Percentiles rank a stretch among this genome's conserved stretches.
phyloP scores from a whole-genome alignment of 148 eudicot genomes.

The Nepenthes mirabilis region DNA sequence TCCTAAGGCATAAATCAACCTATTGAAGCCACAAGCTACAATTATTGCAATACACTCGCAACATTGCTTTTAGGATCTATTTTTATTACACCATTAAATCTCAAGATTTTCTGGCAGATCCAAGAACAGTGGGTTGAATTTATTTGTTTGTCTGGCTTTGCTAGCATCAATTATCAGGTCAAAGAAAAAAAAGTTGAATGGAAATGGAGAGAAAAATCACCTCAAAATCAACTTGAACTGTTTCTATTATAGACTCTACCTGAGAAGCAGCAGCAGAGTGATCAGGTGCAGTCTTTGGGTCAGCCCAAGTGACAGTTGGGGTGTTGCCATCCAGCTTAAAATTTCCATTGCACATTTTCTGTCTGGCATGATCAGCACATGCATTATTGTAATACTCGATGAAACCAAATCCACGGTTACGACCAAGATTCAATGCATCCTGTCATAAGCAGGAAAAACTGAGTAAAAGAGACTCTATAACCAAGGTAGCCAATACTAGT shows the following conservation, averaged over 20 bases:
- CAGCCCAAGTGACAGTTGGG: constrained; percentile 97
- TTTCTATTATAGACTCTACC: constrained; percentile 28
- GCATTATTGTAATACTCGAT: constrained; percentile 96
- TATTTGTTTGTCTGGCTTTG: too few species aligned
- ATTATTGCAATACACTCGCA: too few species aligned
- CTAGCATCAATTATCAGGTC: too few species aligned
- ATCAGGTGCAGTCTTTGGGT: constrained; percentile 85
- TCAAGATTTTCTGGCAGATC: too few species aligned
- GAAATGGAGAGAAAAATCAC: too few species aligned
- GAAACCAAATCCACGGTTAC: constrained; percentile 96
- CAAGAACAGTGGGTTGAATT: too few species aligned
- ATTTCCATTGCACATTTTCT: constrained; percentile 52
- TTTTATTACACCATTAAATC: too few species aligned
- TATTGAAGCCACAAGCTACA: too few species aligned
- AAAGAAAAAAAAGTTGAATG: too few species aligned
- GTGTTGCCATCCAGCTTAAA: constrained; percentile 83
- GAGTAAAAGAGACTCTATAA: not conserved
- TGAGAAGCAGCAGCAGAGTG: constrained; percentile 79
- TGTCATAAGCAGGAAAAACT: constrained; percentile 14
- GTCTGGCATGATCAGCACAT: constrained; percentile 89
- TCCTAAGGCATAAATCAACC: too few species aligned
- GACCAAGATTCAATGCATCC: constrained; percentile 81
- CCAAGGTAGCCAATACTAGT: not conserved
- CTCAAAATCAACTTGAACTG: too few species aligned
- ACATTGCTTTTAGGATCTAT: too few species aligned